Percentiles rank a stretch among this genome's conserved stretches.
These are phyloP conservation scores for Hansenula anomala DNA, from an alignment of 1,139 yeast genomes.

Conservation along the genomic window DNA sequence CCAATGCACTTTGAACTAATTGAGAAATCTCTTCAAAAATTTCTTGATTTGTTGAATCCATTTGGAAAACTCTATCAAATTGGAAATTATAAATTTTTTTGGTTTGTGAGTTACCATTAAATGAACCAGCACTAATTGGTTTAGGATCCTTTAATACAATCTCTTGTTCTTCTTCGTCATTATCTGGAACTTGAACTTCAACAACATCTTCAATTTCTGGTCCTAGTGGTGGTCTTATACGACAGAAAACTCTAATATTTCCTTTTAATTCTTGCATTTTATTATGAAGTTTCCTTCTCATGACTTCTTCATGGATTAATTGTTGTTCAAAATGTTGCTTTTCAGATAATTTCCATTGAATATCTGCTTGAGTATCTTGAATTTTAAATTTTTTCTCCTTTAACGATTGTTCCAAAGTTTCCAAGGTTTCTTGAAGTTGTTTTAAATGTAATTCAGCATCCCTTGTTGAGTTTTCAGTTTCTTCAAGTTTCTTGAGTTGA, in stretches of 20 bases:
- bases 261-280: constrained; percentile 84
- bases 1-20: constrained; percentile 81
- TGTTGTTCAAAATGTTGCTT: constrained; percentile 27
- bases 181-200: constrained; percentile 43
- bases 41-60: constrained; percentile 46
- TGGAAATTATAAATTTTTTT: constrained; percentile 39
- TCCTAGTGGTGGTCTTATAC: constrained; percentile 59
- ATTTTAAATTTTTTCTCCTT: constrained; percentile 14
- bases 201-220: constrained; percentile 26
- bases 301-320: constrained; percentile 41
- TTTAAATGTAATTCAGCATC: constrained; percentile 16
- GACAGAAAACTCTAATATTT: constrained; percentile 85
- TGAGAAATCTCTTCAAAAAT: constrained; percentile 86
- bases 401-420: constrained; percentile 1
- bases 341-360: constrained; percentile 22
- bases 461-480: constrained; percentile 13
- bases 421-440: background rate
- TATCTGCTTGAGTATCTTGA: constrained; percentile 22
- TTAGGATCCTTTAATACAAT: constrained; percentile 30
- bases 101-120: background rate
- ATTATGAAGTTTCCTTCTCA: constrained; percentile 68
- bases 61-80: constrained; percentile 77
- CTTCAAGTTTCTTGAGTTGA: constrained; percentile 4
- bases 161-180: constrained; percentile 51
- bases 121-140: background rate